Conservation (phyloP, 163 green algal genomes). For the Volvox carteri region DNA sequence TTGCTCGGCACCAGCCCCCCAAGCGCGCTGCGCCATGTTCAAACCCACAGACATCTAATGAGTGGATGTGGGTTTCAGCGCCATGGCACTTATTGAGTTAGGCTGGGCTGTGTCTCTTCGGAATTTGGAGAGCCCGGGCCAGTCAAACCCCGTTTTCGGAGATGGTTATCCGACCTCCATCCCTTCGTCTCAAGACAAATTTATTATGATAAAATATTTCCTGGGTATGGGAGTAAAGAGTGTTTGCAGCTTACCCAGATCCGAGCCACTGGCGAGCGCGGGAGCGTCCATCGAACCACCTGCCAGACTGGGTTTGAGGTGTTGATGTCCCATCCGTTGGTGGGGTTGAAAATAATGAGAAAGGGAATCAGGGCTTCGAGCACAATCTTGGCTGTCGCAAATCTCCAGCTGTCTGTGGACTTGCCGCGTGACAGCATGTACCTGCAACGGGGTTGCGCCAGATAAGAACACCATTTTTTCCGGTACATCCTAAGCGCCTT, state of each 20-base stretch:
- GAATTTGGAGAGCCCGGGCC: too few species aligned
- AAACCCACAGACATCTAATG: too few species aligned
- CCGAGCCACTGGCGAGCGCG: constrained; percentile 24
- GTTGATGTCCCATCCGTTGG: constrained; percentile 36
- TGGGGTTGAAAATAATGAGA: constrained; percentile 53
- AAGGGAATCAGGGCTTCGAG: constrained; percentile 52
- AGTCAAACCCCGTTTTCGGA: too few species aligned
- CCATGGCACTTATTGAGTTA: too few species aligned
- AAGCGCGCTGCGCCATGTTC: too few species aligned
- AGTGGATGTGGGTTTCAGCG: too few species aligned
- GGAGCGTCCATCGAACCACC: constrained; percentile 43
- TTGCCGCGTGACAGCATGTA: constrained; percentile 48
- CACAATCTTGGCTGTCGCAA: constrained; percentile 27
- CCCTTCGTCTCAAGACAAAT: too few species aligned
- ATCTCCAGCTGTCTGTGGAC: constrained; percentile 20
- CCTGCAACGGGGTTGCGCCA: neutral
- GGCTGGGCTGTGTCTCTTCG: too few species aligned
- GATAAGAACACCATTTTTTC: neutral
- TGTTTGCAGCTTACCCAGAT: constrained; percentile 43
- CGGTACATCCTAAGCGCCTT: neutral
- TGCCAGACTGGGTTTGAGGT: constrained; percentile 36
- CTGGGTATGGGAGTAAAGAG: too few species aligned
- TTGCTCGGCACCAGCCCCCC: too few species aligned
- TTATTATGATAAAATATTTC: too few species aligned
- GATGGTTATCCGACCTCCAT: too few species aligned